Evolutionary conservation across 257 asterid species (phyloP).

Genomic region (Nicotiana benthamiana): DNA sequence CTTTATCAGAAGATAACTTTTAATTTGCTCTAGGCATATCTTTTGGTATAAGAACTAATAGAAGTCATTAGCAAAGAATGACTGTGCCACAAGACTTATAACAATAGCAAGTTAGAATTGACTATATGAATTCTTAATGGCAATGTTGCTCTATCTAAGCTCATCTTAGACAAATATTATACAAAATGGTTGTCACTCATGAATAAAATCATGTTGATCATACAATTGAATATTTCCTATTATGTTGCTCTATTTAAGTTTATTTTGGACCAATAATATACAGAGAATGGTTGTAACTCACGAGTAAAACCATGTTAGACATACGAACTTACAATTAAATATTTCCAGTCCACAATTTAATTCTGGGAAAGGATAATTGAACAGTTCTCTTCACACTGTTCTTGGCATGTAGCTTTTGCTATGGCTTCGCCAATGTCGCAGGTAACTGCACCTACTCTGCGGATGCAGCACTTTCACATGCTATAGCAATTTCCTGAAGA

Average conservation of each 20-base stretch:
- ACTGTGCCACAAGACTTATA: too few relatives aligned
- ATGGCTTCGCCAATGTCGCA: background rate
- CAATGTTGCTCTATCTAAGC: background rate
- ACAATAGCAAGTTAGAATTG: background rate
- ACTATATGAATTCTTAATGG: background rate
- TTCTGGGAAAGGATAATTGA: background rate
- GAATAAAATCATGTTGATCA: too few relatives aligned
- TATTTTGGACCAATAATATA: background rate
- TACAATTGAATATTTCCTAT: too few relatives aligned
- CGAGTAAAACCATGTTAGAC: background rate
- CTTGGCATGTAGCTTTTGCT: background rate
- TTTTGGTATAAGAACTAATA: background rate
- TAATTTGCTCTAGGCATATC: background rate
- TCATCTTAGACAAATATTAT: background rate
- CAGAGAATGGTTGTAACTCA: background rate
- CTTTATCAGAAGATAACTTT: background rate
- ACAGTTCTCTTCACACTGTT: background rate
- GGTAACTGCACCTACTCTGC: background rate
- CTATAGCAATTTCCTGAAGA: conserved; percentile 24
- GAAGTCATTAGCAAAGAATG: background rate
- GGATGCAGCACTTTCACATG: conserved; percentile 12
- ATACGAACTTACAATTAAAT: background rate
- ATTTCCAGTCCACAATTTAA: background rate
- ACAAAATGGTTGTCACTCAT: too few relatives aligned
- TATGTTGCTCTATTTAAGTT: background rate